These are phyloP conservation scores for Pyracantha coccinea DNA, from an alignment of 331 rosid species.

Conservation along the genomic window DNA sequence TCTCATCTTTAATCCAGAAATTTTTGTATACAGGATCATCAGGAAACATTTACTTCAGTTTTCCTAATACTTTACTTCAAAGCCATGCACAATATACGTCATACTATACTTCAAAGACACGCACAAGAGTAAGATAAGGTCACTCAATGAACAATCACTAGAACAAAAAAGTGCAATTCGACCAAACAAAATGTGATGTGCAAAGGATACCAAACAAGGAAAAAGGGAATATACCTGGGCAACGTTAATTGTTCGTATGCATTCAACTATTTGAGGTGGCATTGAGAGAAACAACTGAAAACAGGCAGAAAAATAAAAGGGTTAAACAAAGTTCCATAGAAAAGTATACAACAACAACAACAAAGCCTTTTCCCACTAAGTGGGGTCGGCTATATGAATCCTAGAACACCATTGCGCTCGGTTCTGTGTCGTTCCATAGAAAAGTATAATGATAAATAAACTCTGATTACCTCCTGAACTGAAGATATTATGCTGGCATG, in stretches of 20 bases:
- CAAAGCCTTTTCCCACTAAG: too few relatives aligned
- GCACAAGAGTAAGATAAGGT: neutral
- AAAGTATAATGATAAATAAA: constrained; percentile 8
- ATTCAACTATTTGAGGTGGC: constrained; percentile 53
- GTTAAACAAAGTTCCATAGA: neutral
- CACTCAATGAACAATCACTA: neutral
- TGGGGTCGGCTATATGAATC: too few relatives aligned
- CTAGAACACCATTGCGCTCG: too few relatives aligned
- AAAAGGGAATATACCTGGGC: constrained; percentile 63
- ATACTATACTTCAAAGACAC: neutral
- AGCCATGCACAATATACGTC: neutral
- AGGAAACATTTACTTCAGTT: neutral
- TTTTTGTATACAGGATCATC: neutral
- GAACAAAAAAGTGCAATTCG: neutral
- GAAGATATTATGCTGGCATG: constrained; percentile 38
- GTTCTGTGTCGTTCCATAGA: neutral
- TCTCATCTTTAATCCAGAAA: neutral
- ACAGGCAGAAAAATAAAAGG: constrained; percentile 1
- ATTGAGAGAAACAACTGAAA: constrained; percentile 56
- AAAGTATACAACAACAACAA: neutral
- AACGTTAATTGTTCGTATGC: constrained; percentile 73
- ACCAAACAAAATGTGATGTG: neutral
- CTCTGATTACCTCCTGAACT: constrained; percentile 55
- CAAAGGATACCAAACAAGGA: constrained; percentile 7
- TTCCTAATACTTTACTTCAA: neutral